Percentiles rank a stretch among this genome's conserved stretches.
phyloP scores from a whole-genome alignment of 2,329 filamentous ascomycete species.

The Calonectria ilicicola region DNA sequence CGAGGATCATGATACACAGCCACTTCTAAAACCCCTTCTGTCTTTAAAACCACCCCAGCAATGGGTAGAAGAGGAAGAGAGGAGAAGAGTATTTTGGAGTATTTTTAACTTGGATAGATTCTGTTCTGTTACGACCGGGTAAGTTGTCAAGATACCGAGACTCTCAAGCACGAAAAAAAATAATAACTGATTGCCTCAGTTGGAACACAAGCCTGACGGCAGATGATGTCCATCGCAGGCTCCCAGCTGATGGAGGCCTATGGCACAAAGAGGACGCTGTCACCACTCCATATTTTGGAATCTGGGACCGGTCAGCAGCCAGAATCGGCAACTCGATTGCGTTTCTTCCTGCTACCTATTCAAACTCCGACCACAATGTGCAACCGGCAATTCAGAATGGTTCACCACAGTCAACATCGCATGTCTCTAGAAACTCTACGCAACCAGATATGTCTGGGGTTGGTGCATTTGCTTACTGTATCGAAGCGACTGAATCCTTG shows the following conservation, averaged over 20 bases:
- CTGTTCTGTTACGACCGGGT: slow-evolving; percentile 22
- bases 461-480: slow-evolving; percentile 53
- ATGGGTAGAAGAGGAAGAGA: slow-evolving; percentile 19
- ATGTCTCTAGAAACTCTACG: background rate
- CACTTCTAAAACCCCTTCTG: slow-evolving; percentile 5
- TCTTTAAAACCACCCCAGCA: slow-evolving; percentile 8
- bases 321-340: slow-evolving; percentile 21
- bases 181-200: background rate
- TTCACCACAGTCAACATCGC: slow-evolving; percentile 8
- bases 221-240: slow-evolving; percentile 11
- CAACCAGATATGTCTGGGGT: slow-evolving; percentile 18
- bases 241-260: slow-evolving; percentile 12
- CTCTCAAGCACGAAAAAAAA: accelerated
- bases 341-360: slow-evolving; percentile 3
- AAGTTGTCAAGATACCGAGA: background rate
- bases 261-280: slow-evolving; percentile 17
- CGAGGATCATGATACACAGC: slow-evolving; percentile 28
- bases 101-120: slow-evolving; percentile 21
- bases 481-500: slow-evolving; percentile 58
- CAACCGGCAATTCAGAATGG: background rate
- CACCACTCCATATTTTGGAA: slow-evolving; percentile 15
- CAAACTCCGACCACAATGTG: background rate
- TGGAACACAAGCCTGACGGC: slow-evolving; percentile 21
- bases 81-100: slow-evolving; percentile 19
- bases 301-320: slow-evolving; percentile 20